Conservation (phyloP, 129 eudicot genomes). For the Escallonia rubra region DNA sequence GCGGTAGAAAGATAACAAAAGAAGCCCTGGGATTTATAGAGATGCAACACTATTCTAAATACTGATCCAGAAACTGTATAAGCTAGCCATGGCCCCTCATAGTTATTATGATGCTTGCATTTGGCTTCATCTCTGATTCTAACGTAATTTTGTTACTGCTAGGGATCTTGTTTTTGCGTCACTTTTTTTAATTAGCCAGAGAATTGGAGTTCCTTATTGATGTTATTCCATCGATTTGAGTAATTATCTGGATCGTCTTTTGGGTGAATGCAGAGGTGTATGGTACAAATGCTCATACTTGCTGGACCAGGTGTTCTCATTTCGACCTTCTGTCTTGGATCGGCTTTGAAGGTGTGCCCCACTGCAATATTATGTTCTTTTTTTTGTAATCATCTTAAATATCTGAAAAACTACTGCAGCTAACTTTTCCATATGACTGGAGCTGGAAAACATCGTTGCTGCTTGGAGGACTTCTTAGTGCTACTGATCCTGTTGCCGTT, state of each 20-base stretch:
- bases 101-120: no score
- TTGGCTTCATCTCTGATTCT: no score
- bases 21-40: no score
- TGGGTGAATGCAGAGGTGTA: constrained; percentile 56
- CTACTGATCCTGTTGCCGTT: constrained; percentile 98
- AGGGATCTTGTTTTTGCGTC: no score
- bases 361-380: neutral
- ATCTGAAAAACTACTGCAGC: constrained; percentile 31
- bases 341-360: constrained; percentile 68
- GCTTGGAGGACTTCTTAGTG: constrained; percentile 98
- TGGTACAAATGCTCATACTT: constrained; percentile 85
- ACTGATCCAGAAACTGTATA: no score
- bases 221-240: neutral
- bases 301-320: constrained; percentile 98
- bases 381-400: neutral
- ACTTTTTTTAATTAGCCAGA: no score
- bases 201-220: neutral
- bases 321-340: constrained; percentile 82
- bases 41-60: no score
- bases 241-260: neutral
- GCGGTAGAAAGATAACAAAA: no score
- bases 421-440: constrained; percentile 86
- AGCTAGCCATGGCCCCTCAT: no score
- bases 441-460: constrained; percentile 87
- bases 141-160: no score